Base-by-base conservation (phyloP, 805 yeast genomes). In the Teunomyces funiuensis region DNA sequence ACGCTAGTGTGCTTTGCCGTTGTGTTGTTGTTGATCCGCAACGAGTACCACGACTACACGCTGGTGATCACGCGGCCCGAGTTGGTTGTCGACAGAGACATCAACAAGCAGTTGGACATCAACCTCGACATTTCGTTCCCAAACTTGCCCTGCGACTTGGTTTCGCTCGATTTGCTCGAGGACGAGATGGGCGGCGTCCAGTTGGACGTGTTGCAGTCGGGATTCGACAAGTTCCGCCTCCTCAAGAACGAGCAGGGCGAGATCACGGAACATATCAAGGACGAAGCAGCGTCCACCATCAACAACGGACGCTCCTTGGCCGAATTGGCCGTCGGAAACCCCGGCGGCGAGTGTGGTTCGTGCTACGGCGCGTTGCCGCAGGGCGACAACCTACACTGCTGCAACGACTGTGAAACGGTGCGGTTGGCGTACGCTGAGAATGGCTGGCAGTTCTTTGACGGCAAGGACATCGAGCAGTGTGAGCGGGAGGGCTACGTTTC, bases 391-490 rank as follows among this genome's bases (percentile, higher is more conserved):
- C 66, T 69, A 45, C 63, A 73, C 19, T 88, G 96, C 65, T 91
- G 99, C 66, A 85, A 88, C 59, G 77, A 85, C 19, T 91, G 99
- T 71, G 85, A 77, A 31, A 79, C 87, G 31, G 95, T 91, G 19
- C 80, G 79, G 49, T 62, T 71, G 49, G 97, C 97, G 0, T 93
- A 91, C 59, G 83, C 85, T 15, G 74, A 73, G 11, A 74, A 69
- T 13, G 82, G 79, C 26, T 93, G 98, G 98, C 90, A 85, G 2
- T 91, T 93, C 63, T 85, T 69, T 53, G 98, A 91, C 60, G 98
- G 98, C 44, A 70, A 76, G 41, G 81, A 86, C 44, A 80, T 93
- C 44, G 88, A 81, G 47, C 98, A 91, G 65, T 91, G 99, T 74
- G 96, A 88, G 58, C 70, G 69, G 10, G 96, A 88, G 61, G 93